Base-by-base conservation (phyloP, 1,284 basidiomycete species). In the Entoloma clypeatum region DNA sequence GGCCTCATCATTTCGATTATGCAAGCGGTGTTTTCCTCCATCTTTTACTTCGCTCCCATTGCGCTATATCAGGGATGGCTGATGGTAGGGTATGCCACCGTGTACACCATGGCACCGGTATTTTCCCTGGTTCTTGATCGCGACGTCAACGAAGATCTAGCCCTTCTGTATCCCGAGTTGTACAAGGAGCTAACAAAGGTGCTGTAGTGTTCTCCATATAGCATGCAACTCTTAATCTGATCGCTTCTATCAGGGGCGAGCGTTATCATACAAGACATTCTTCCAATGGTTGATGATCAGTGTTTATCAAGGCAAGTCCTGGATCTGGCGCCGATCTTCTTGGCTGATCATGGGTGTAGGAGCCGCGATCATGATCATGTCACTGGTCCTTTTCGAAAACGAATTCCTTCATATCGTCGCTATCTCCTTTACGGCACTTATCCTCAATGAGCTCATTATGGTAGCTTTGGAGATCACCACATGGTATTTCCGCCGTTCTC, bases 31-130 rank as follows among this genome's bases (percentile, higher is more conserved):
- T 98, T 98, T 61, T 93, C 90, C 5, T 83, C 91, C 2, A 98
- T 99, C 43, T 98, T 99, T 67, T 99, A 96, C 67, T 99, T 98
- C 68, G 94, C 95, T 0, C 96, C 96, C 0, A 98, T 99, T 53
- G 95, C 95, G 0, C 67, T 99, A 38, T 99, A 98, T 62, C 96
- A 99, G 55, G 95, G 95, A 0, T 99, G 93, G 93, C 71, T 99
- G 28, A 89, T 98, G 84, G 92, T 90, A 10, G 96, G 96, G 7
- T 99, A 99, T 64, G 94, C 96, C 7, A 99, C 96, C 0, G 72
- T 94, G 8, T 99, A 98, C 61, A 98, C 96, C 1, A 98, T 98
- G 94, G 92, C 93, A 1, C 95, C 95, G 0, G 95, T 98, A 5
- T 98, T 98, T 64, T 97, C 92, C 32, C 75, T 99, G 35, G 96